Conservation (phyloP, 805 yeast species). For the Wickerhamiella sergipiensis region DNA sequence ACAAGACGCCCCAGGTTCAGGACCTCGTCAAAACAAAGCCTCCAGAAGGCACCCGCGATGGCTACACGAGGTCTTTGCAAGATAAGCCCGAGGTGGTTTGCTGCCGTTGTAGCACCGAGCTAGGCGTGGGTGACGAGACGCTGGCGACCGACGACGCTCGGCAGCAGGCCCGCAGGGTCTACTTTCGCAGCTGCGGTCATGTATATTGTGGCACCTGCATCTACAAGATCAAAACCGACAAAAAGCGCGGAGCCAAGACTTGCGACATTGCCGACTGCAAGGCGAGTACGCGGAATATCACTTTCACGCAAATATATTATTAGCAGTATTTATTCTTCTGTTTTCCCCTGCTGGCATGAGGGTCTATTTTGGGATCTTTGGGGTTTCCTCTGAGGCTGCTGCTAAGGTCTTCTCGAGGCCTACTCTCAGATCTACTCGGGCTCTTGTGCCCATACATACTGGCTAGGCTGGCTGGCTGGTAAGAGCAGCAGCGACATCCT, state of each 20-base stretch:
- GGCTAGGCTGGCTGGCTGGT: no score
- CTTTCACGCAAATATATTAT: slow-evolving; percentile 1
- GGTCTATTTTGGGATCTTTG: no score
- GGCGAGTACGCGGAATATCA: not conserved
- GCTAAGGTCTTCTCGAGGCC: no score
- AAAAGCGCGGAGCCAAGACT: not conserved
- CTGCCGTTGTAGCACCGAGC: slow-evolving; percentile 51
- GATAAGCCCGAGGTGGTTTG: slow-evolving; percentile 36
- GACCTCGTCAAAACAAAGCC: not conserved
- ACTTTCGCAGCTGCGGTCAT: slow-evolving; percentile 66
- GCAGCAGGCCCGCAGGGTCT: slow-evolving; percentile 26
- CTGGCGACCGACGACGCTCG: slow-evolving; percentile 1
- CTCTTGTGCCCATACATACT: no score
- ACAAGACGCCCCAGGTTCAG: not conserved
- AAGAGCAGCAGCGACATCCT: no score
- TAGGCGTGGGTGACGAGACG: slow-evolving; percentile 35
- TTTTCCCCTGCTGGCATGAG: no score
- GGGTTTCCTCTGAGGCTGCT: no score
- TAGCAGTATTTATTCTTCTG: not conserved
- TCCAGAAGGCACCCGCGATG: slow-evolving; percentile 6
- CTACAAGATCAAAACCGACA: slow-evolving; percentile 31
- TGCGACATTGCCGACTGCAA: slow-evolving; percentile 3
- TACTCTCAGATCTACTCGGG: no score
- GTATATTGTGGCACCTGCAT: slow-evolving; percentile 78
- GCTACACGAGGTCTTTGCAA: slow-evolving; percentile 21